Evolutionary conservation across 306 rosid genomes (phyloP).

Genomic region (Pterocarpus santalinus): DNA sequence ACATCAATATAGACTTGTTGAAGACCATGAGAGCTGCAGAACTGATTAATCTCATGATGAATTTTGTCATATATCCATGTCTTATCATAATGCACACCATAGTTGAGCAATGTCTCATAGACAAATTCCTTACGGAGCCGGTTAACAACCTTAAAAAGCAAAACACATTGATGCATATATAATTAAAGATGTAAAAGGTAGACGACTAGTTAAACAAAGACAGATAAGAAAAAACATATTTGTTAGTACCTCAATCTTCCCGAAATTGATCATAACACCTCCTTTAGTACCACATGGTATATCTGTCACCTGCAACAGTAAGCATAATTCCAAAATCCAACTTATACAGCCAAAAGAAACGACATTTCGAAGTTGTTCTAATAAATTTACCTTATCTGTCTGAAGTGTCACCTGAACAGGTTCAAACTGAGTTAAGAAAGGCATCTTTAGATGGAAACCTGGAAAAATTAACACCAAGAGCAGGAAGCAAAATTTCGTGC

Average conservation of each 20-base stretch:
- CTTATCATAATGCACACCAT: constrained; percentile 85
- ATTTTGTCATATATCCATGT: constrained; percentile 98
- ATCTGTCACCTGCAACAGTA: constrained; percentile 73
- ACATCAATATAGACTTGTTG: constrained; percentile 95
- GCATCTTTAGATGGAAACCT: constrained; percentile 94
- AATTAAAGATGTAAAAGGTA: constrained; percentile 8
- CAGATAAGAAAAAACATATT: background rate
- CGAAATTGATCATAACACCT: constrained; percentile 90
- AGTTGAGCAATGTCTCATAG: constrained; percentile 78
- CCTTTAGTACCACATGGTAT: constrained; percentile 98
- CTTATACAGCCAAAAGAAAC: constrained; percentile 28
- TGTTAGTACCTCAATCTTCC: constrained; percentile 80
- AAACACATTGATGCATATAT: constrained; percentile 30
- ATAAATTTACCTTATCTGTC: constrained; percentile 75
- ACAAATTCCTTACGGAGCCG: constrained; percentile 82
- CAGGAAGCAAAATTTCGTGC: constrained; percentile 8
- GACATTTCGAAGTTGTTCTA: constrained; percentile 2
- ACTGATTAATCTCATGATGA: constrained; percentile 94
- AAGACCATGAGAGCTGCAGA: constrained; percentile 87
- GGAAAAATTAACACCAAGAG: constrained; percentile 31
- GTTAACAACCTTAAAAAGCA: constrained; percentile 78
- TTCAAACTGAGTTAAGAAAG: constrained; percentile 81
- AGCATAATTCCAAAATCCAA: constrained; percentile 23
- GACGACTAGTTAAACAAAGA: background rate
- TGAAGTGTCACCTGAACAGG: constrained; percentile 96